Evolutionary conservation across 768 basidiomycete genomes (phyloP).

Genomic region (Lepiota venenata): DNA sequence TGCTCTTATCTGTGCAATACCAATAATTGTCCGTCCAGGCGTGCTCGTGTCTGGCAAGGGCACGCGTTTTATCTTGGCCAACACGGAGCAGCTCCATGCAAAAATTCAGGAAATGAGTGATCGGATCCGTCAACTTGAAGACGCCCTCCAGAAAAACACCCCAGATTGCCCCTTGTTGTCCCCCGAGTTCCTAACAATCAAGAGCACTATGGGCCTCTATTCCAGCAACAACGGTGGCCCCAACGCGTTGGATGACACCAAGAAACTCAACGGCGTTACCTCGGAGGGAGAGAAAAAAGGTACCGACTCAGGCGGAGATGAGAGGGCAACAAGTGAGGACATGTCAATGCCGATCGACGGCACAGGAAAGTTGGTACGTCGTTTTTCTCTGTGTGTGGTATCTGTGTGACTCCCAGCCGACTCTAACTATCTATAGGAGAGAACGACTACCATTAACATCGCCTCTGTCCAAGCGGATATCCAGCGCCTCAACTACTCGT

Average conservation of each 20-base stretch:
- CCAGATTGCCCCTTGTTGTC: conserved; percentile 47
- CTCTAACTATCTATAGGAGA: background rate
- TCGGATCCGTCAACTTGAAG: conserved; percentile 60
- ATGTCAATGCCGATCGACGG: conserved; percentile 19
- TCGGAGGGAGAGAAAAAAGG: conserved; percentile 13
- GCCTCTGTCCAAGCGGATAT: conserved; percentile 33
- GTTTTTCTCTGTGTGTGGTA: background rate
- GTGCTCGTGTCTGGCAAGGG: conserved; percentile 66
- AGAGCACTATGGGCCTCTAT: conserved; percentile 53
- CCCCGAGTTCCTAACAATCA: conserved; percentile 47
- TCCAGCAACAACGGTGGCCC: conserved; percentile 21
- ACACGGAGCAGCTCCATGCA: conserved; percentile 60
- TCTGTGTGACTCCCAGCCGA: background rate
- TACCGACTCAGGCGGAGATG: conserved; percentile 16
- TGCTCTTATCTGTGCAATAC: background rate
- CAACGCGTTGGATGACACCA: background rate
- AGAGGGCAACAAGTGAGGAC: conserved; percentile 30
- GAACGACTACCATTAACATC: conserved; percentile 3
- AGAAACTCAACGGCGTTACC: background rate
- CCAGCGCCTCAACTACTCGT: conserved; percentile 49
- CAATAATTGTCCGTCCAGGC: conserved; percentile 28
- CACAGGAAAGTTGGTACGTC: conserved; percentile 11
- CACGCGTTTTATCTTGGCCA: conserved; percentile 64
- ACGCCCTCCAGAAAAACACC: conserved; percentile 38
- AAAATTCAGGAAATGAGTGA: conserved; percentile 69